phyloP scores from a whole-genome alignment of 768 basidiomycete species.

The Mycena floridula region DNA sequence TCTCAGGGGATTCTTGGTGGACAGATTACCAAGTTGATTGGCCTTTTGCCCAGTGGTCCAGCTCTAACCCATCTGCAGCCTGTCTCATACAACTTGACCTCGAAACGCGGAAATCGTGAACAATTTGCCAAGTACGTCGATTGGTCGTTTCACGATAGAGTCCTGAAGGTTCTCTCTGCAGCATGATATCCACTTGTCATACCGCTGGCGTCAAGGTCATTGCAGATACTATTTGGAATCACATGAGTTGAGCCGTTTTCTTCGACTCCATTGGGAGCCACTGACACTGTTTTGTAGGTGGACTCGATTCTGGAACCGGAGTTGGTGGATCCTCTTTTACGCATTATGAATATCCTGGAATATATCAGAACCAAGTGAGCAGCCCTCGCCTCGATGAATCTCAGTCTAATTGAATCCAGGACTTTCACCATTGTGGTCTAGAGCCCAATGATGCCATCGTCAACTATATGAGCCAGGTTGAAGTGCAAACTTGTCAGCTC shows the following conservation, averaged over 20 bases:
- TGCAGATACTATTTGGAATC: conserved; percentile 25
- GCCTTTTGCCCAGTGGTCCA: conserved; percentile 42
- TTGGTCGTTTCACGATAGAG: conserved; percentile 4
- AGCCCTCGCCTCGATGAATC: not conserved
- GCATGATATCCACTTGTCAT: conserved; percentile 47
- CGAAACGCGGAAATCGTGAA: conserved; percentile 54
- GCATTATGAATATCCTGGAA: conserved; percentile 48
- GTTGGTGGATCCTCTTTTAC: conserved; percentile 44
- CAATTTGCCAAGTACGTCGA: conserved; percentile 34
- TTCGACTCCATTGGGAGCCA: not conserved
- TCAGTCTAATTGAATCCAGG: conserved; percentile 14
- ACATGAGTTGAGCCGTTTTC: not conserved
- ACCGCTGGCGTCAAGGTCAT: conserved; percentile 51
- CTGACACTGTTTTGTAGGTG: conserved; percentile 69
- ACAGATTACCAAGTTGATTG: too few relatives aligned
- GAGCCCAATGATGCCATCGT: conserved; percentile 46
- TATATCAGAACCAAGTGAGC: conserved; percentile 35
- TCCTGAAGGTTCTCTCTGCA: conserved; percentile 3
- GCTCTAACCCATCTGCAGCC: conserved; percentile 71
- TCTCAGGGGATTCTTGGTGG: not conserved
- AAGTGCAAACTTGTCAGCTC: conserved; percentile 56
- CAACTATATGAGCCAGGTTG: conserved; percentile 42
- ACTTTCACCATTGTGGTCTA: conserved; percentile 63
- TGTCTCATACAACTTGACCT: conserved; percentile 53
- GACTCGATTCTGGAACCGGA: conserved; percentile 40